Conservation (phyloP, 1,284 basidiomycete genomes). For the Heterobasidion irregulare region DNA sequence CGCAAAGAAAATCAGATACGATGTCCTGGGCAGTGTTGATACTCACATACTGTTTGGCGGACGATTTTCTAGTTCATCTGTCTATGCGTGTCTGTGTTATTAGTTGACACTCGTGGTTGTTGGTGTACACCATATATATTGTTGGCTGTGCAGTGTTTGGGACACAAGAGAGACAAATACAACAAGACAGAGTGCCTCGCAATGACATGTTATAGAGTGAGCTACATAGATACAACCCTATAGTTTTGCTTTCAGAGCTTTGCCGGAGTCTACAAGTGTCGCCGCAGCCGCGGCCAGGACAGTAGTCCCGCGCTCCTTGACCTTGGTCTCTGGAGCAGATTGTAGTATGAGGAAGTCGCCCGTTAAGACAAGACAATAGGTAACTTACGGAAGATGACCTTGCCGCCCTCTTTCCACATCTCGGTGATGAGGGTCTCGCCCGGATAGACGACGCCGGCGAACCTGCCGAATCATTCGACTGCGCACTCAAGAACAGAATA, state of each 20-base stretch:
- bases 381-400: constrained; percentile 83
- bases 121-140: no score
- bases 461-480: constrained; percentile 32
- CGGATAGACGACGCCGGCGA: constrained; percentile 88
- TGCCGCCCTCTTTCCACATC: constrained; percentile 97
- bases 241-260: constrained; percentile 47
- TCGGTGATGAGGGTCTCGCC: constrained; percentile 92
- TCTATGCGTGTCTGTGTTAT: no score
- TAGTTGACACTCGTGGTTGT: no score
- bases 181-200: not conserved
- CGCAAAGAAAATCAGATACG: no score
- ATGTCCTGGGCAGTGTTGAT: no score
- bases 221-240: constrained; percentile 22
- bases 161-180: not conserved
- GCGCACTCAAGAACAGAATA: not conserved
- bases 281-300: constrained; percentile 73
- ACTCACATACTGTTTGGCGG: no score
- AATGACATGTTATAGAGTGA: not conserved
- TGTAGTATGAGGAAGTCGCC: no score
- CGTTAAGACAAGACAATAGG: not conserved
- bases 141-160: no score
- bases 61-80: no score
- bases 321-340: constrained; percentile 49
- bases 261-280: constrained; percentile 41
- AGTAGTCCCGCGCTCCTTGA: constrained; percentile 66